Percentiles rank a stretch among this genome's conserved stretches.
phyloP scores from a whole-genome alignment of 1,284 basidiomycete genomes.

The Taiwanofungus camphoratus region DNA sequence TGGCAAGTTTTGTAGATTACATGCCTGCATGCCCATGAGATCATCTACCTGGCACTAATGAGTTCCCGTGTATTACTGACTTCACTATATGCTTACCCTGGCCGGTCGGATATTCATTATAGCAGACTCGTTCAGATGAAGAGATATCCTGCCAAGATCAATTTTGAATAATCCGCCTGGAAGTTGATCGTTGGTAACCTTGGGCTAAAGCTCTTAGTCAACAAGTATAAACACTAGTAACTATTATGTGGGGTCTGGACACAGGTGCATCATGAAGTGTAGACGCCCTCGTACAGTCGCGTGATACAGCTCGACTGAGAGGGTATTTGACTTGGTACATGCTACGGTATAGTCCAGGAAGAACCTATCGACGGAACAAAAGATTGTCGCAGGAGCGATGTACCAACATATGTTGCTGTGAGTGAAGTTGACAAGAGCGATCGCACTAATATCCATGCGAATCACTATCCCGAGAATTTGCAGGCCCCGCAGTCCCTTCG shows the following conservation, averaged over 20 bases:
- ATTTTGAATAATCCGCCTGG: background rate
- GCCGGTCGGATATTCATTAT: slow-evolving; percentile 12
- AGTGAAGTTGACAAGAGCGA: background rate
- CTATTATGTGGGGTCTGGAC: too few relatives aligned
- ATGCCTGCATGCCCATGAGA: slow-evolving; percentile 87
- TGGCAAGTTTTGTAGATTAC: slow-evolving; percentile 82
- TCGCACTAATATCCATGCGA: slow-evolving; percentile 20
- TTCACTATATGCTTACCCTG: slow-evolving; percentile 6
- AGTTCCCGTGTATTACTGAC: too few relatives aligned
- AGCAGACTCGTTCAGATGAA: background rate
- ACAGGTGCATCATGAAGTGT: too few relatives aligned
- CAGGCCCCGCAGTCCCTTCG: slow-evolving; percentile 21
- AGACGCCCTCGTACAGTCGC: too few relatives aligned
- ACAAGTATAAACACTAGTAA: slow-evolving; percentile 3
- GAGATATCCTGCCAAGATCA: background rate
- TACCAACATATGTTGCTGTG: too few relatives aligned
- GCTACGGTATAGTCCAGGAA: background rate
- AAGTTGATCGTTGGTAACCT: too few relatives aligned
- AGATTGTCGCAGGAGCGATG: too few relatives aligned
- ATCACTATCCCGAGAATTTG: slow-evolving; percentile 21
- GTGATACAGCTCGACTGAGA: too few relatives aligned
- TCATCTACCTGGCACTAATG: slow-evolving; percentile 51
- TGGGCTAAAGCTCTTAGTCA: slow-evolving; percentile 1
- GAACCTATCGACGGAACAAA: background rate
- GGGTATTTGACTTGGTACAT: too few relatives aligned